Evolutionary conservation across 2,329 filamentous ascomycete genomes (phyloP).

Genomic region (Podosphaera fusca): DNA sequence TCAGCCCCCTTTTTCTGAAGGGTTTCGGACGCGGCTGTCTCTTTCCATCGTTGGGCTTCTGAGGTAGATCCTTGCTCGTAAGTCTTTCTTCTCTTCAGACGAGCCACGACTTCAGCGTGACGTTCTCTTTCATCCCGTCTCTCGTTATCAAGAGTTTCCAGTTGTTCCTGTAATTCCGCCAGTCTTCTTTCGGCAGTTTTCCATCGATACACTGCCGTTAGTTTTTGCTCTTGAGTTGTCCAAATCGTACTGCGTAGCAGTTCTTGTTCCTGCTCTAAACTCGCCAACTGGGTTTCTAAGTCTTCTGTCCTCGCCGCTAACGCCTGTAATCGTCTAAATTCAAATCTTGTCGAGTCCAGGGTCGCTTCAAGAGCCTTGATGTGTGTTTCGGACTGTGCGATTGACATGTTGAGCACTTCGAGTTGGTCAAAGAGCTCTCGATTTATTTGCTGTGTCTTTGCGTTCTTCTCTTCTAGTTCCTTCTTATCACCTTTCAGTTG

Average conservation of each 20-base stretch:
- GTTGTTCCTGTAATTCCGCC: constrained; percentile 57
- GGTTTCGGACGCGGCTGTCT: constrained; percentile 39
- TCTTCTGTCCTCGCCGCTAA: constrained; percentile 53
- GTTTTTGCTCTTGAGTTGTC: constrained; percentile 49
- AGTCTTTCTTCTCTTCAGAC: constrained; percentile 63
- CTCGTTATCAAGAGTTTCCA: constrained; percentile 74
- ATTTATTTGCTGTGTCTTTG: constrained; percentile 62
- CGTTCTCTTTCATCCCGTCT: constrained; percentile 56
- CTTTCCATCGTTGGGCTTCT: constrained; percentile 59
- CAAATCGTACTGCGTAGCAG: constrained; percentile 44
- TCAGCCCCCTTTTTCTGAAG: constrained; percentile 33
- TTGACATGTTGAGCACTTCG: constrained; percentile 58
- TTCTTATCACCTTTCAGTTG: constrained; percentile 52
- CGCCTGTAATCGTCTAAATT: constrained; percentile 49
- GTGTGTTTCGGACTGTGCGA: constrained; percentile 57
- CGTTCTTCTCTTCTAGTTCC: constrained; percentile 54
- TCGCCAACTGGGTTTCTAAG: constrained; percentile 56
- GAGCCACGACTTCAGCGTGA: constrained; percentile 56
- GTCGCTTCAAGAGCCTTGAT: constrained; percentile 56
- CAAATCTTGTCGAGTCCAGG: constrained; percentile 53
- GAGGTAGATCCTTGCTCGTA: constrained; percentile 65
- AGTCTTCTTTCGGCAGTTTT: constrained; percentile 64
- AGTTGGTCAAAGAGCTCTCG: constrained; percentile 59
- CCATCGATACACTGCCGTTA: constrained; percentile 62
- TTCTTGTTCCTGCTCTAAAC: constrained; percentile 64